phyloP scores from a whole-genome alignment of 495 filamentous ascomycete species.

The Hypoxylon rickii region DNA sequence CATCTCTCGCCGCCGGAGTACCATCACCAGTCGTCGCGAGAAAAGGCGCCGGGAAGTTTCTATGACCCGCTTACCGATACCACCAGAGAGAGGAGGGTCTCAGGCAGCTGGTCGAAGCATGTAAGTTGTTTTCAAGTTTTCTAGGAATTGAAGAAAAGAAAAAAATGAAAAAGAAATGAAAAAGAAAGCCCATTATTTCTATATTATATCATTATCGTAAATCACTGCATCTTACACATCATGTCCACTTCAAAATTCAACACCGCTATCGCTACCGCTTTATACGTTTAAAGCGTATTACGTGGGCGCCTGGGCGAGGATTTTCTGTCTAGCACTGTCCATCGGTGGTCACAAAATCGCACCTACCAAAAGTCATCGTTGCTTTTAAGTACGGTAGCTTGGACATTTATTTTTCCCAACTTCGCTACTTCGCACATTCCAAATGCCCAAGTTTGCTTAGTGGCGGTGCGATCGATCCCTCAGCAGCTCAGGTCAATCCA shows the following conservation, averaged over 20 bases:
- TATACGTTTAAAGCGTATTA: not conserved
- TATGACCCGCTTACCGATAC: slow-evolving; percentile 62
- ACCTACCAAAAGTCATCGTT: not conserved
- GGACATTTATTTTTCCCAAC: not conserved
- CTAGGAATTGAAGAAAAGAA: no score
- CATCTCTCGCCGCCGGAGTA: slow-evolving; percentile 43
- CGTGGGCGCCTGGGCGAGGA: not conserved
- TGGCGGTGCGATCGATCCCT: slow-evolving; percentile 18
- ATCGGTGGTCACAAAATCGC: no score
- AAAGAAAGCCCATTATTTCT: no score
- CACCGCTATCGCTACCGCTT: not conserved
- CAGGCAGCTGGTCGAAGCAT: slow-evolving; percentile 46
- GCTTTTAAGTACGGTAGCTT: not conserved
- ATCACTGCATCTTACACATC: not conserved
- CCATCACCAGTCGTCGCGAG: slow-evolving; percentile 46
- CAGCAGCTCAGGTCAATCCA: no score
- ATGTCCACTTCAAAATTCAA: not conserved
- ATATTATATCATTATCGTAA: not conserved
- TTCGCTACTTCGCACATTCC: slow-evolving; percentile 2
- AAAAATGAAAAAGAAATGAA: not conserved
- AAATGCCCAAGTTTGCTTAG: slow-evolving; percentile 32
- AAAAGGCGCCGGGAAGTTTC: slow-evolving; percentile 54
- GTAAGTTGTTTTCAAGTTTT: slow-evolving; percentile 34
- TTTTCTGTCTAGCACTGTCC: no score
- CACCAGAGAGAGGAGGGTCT: slow-evolving; percentile 49